Base-by-base conservation (phyloP, 495 filamentous ascomycete genomes). In the Cercophora scortea region DNA sequence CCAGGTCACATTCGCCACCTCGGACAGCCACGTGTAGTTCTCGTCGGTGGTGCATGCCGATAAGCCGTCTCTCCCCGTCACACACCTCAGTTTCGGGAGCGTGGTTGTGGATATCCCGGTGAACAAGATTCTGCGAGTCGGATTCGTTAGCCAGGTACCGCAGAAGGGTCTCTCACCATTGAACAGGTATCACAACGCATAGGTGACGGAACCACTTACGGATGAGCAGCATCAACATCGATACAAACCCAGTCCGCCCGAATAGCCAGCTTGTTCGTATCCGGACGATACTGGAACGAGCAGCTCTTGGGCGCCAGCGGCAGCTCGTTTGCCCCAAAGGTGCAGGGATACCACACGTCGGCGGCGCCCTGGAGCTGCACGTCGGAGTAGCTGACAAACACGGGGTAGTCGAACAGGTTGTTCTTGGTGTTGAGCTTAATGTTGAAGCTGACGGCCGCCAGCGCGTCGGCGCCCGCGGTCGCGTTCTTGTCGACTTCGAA, bases 221-320 rank as follows among this genome's bases (percentile, higher is more conserved):
- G 59, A 33, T 55, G 53, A 7, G 32, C 32, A 7, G 45, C 41
- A 51, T 67, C 64, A 39, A 64, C 15, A 35, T 63, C 61, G 8
- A n/a, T 51, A 53, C 64, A 67, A 32, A 41, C 32, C 64, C 64
- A 67, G 15, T 63, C 52, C 11, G 57, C 56, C 48, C 52, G 56
- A 10, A 65, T 4, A 2, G 19, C 49, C 5, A 63, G 42, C 32
- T 47, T 38, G 45, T 49, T 48, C 0, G 48, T 59, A 2, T 32
- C 42, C 2, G 42, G 17, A 3, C 50, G 34, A 45, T 61, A 65
- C 33, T 47, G 42, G 16, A 65, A 55, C 16, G 50, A 42, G 19
- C 61, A 65, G 10, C 34, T 39, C 45, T 45, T 56, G 0, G 61
- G 63, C 47, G 51, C 57, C 4, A 58, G 47, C 45, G 36, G 51